Percentiles rank a stretch among this genome's conserved stretches.
phyloP scores from a whole-genome alignment of 1,284 basidiomycete species.

The Naganishia sp. region DNA sequence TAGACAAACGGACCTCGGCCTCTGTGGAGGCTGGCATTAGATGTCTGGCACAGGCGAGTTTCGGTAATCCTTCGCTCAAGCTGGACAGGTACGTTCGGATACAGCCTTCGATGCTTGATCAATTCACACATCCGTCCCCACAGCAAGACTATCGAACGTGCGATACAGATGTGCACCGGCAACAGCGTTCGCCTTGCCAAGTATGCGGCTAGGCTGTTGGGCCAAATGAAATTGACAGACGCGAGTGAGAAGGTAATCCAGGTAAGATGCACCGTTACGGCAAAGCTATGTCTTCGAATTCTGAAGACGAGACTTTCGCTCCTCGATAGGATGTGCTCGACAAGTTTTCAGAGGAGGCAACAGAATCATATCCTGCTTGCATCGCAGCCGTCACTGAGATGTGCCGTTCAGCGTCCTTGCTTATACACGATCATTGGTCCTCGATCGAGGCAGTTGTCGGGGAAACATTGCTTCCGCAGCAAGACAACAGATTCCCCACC shows the following conservation, averaged over 20 bases:
- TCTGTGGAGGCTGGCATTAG: conserved; percentile 72
- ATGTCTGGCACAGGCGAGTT: conserved; percentile 69
- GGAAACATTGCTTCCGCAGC: not conserved
- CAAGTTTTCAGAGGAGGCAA: not conserved
- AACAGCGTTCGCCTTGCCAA: conserved; percentile 74
- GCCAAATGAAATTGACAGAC: conserved; percentile 62
- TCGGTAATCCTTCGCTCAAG: conserved; percentile 64
- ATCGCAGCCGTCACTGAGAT: conserved; percentile 14
- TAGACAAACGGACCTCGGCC: conserved; percentile 63
- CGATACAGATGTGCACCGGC: conserved; percentile 64
- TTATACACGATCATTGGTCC: conserved; percentile 55
- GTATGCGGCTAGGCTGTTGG: conserved; percentile 78
- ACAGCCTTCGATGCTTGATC: not conserved
- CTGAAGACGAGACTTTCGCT: not conserved
- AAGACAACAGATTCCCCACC: conserved; percentile 6
- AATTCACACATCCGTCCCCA: not conserved
- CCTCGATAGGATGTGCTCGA: conserved; percentile 10
- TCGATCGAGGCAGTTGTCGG: conserved; percentile 36
- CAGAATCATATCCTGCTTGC: conserved; percentile 18
- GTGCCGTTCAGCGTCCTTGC: conserved; percentile 4
- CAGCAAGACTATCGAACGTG: conserved; percentile 62
- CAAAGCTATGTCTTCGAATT: not conserved
- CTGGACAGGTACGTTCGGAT: not conserved
- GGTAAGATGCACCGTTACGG: conserved; percentile 2
- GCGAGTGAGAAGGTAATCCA: conserved; percentile 51